Conservation (phyloP, 805 yeast genomes). For the Kluyveromyces nonfermentans region DNA sequence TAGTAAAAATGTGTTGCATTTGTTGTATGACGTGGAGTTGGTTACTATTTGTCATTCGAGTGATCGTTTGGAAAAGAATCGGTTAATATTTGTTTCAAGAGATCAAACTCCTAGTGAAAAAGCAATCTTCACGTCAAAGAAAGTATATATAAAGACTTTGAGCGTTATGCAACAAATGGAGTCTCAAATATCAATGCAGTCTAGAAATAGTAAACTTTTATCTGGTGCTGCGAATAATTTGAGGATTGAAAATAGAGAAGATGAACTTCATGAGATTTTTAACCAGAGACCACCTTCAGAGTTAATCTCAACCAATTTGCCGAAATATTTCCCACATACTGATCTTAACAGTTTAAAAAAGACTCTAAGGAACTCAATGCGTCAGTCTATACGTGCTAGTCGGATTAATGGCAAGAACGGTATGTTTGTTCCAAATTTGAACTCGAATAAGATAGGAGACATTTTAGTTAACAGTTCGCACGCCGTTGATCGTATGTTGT, state of each 20-base stretch:
- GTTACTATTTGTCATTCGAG: conserved; percentile 75
- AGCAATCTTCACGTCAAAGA: conserved; percentile 49
- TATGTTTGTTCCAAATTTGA: conserved; percentile 9
- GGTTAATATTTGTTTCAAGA: conserved; percentile 57
- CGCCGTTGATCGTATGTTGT: conserved; percentile 43
- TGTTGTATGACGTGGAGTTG: conserved; percentile 67
- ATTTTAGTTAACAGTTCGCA: conserved; percentile 45
- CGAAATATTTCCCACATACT: conserved; percentile 87
- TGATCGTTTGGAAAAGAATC: conserved; percentile 57
- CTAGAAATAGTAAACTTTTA: not conserved
- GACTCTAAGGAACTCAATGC: conserved; percentile 74
- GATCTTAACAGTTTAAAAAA: conserved; percentile 60
- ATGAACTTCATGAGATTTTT: conserved; percentile 37
- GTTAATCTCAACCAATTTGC: conserved; percentile 77
- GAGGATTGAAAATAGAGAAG: conserved; percentile 21
- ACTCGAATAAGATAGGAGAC: conserved; percentile 51
- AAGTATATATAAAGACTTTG: conserved; percentile 29
- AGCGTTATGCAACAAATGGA: conserved; percentile 13
- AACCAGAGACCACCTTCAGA: conserved; percentile 94
- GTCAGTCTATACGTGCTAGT: conserved; percentile 57
- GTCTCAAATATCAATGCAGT: conserved; percentile 1
- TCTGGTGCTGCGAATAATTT: conserved; percentile 3
- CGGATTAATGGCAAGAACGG: conserved; percentile 17
- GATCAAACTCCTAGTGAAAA: conserved; percentile 53
- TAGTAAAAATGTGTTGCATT: conserved; percentile 31